These are phyloP conservation scores for Gymnopilus junonius DNA, from an alignment of 768 basidiomycete species.

Conservation along the genomic window DNA sequence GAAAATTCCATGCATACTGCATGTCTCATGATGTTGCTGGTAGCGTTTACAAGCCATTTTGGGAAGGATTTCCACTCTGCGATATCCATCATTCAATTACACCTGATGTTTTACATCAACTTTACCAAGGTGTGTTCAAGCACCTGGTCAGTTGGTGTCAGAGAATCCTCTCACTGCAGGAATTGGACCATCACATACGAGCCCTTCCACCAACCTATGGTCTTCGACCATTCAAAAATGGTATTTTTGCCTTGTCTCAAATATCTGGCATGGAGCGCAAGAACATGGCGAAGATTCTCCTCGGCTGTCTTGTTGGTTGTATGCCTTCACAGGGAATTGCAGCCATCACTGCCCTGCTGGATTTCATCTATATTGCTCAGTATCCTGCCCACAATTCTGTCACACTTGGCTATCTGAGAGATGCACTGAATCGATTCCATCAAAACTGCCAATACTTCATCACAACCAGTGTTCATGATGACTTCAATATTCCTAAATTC, in stretches of 20 bases:
- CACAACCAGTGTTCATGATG: constrained; percentile 8
- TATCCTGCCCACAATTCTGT: constrained; percentile 22
- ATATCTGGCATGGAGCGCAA: constrained; percentile 44
- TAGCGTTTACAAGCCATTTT: constrained; percentile 17
- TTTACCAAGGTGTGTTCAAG: constrained; percentile 25
- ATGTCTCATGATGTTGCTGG: constrained; percentile 23
- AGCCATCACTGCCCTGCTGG: constrained; percentile 27
- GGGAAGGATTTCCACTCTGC: constrained; percentile 16
- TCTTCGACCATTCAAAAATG: constrained; percentile 41
- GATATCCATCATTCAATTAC: constrained; percentile 20
- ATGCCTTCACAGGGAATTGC: constrained; percentile 12
- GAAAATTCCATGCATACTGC: constrained; percentile 11
- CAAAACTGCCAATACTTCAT: constrained; percentile 18
- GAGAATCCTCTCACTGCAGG: background rate
- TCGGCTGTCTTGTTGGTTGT: constrained; percentile 31
- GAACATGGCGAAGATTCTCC: constrained; percentile 37
- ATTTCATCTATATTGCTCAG: constrained; percentile 36
- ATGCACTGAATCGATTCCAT: constrained; percentile 18
- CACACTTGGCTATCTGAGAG: constrained; percentile 20
- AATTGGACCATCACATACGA: constrained; percentile 27
- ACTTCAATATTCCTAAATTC: too few species aligned
- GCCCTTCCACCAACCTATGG: constrained; percentile 36
- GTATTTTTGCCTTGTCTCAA: constrained; percentile 43
- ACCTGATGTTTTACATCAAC: constrained; percentile 24
- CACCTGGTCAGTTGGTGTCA: constrained; percentile 19